Percentiles rank a stretch among this genome's conserved stretches.
Conservation (phyloP, 495 filamentous ascomycete genomes). For the Neurospora cerealis region DNA sequence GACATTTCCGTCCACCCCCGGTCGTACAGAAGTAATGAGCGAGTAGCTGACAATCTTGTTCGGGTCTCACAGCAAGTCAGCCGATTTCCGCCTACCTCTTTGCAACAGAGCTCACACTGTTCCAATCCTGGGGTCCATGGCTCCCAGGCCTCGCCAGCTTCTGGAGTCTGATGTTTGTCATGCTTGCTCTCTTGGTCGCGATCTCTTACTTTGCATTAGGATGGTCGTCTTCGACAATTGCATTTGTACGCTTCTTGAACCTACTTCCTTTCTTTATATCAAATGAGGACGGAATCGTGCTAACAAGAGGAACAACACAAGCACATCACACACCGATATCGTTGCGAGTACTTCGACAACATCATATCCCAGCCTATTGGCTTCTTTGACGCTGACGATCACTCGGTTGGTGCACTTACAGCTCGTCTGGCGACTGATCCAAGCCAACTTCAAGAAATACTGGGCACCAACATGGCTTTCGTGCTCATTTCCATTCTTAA, state of each 20-base stretch:
- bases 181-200: constrained; percentile 41
- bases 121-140: constrained; percentile 31
- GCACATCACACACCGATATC: constrained; percentile 42
- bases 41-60: not conserved
- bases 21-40: not conserved
- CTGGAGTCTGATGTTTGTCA: constrained; percentile 59
- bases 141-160: constrained; percentile 39
- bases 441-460: constrained; percentile 50
- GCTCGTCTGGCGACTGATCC: constrained; percentile 48
- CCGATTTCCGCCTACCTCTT: constrained; percentile 43
- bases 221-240: constrained; percentile 40
- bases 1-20: constrained; percentile 5
- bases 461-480: constrained; percentile 47
- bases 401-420: constrained; percentile 39
- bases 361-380: constrained; percentile 45
- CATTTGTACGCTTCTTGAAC: constrained; percentile 30
- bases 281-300: not conserved
- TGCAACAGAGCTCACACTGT: constrained; percentile 37
- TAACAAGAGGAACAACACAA: constrained; percentile 7
- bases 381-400: constrained; percentile 47
- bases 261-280: not conserved
- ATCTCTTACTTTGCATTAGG: constrained; percentile 45
- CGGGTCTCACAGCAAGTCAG: constrained; percentile 22
- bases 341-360: constrained; percentile 50
- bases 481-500: constrained; percentile 40